Evolutionary conservation across 2,329 filamentous ascomycete genomes (phyloP), one percentile per base, ranked within the genome.

Genomic region (Raffaelea albimanens): DNA sequence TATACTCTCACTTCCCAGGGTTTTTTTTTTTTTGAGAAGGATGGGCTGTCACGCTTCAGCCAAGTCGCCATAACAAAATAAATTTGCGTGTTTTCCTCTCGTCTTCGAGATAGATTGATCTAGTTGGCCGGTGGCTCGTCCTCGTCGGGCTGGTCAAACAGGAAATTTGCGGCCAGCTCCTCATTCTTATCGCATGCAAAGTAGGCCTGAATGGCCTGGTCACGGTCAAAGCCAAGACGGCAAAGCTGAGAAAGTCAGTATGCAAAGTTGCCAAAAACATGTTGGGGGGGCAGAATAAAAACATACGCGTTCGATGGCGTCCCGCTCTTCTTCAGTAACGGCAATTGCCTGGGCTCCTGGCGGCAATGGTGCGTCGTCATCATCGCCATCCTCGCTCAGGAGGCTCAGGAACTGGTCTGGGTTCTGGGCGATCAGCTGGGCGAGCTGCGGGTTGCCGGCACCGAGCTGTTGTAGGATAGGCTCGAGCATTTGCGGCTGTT

Each of bases 181-280:
- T 98, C 93, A 66, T 98, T 97, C 78, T 97, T 98, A 68, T 98
- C 93, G 67, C 93, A 98, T 31, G 93, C 93, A 63, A 98, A 98
- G 70, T 97, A 98, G 22, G 93, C 93, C 69, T 98, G 91, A 56
- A 97, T 95, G 45, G 93, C 93, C 58, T 89, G 80, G 58, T 97
- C 89, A 51, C 90, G 83, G 58, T 91, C 82, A 64, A 98, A 98
- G 33, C 93, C 93, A 40, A 98, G 82, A 54, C 86, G 85, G 69
- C 88, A 95, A 61, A 98, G 75, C 87, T 95, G 54, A 45, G 5
- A 16, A 34, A 11, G 7, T 36, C 14, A 43, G 5, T 3, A 20
- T 14, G n/a, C 22, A 14, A 21, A 20, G 16, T 16, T 5, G 16
- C 19, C 41, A 14, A 20, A 13, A 39, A 31, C 16, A 36, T 4